A percentile compares a stretch with the other conserved stretches of the same genome.
Evolutionary conservation across 768 basidiomycete species (phyloP).

Genomic region (Lyophyllum shimeji): DNA sequence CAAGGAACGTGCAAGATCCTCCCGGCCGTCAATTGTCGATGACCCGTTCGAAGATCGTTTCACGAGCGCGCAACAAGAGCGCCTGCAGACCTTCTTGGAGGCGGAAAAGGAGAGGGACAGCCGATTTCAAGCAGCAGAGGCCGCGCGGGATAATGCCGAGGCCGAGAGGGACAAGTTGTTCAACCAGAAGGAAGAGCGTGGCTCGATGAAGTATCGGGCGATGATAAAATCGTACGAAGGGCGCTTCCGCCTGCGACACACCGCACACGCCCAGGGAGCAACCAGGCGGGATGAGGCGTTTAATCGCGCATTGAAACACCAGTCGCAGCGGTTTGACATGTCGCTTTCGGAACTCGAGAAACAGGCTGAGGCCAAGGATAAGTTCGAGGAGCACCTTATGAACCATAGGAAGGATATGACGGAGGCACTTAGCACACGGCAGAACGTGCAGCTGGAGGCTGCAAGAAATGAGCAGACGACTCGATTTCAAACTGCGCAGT

Average conservation of each 20-base stretch:
- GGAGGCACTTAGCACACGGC: background rate
- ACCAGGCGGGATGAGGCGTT: background rate
- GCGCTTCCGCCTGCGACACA: background rate
- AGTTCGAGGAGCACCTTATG: background rate
- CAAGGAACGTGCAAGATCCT: background rate
- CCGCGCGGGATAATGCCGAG: background rate
- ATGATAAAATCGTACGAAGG: background rate
- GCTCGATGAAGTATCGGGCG: background rate
- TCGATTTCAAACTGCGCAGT: background rate
- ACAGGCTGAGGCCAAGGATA: background rate
- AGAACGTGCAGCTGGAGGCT: background rate
- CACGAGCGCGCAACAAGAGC: background rate
- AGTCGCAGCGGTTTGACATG: background rate
- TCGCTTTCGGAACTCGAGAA: background rate
- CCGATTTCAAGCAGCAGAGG: conserved; percentile 2
- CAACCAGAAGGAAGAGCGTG: background rate
- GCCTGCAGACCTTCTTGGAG: background rate
- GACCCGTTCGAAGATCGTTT: background rate
- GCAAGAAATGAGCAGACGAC: background rate
- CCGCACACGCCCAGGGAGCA: background rate
- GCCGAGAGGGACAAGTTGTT: background rate
- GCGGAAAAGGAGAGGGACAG: conserved; percentile 1
- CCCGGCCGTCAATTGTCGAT: background rate
- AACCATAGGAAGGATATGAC: background rate
- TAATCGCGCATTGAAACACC: background rate